These are phyloP conservation scores for Penicillium hordei DNA, from an alignment of 2,329 filamentous ascomycete genomes.

Conservation along the genomic window DNA sequence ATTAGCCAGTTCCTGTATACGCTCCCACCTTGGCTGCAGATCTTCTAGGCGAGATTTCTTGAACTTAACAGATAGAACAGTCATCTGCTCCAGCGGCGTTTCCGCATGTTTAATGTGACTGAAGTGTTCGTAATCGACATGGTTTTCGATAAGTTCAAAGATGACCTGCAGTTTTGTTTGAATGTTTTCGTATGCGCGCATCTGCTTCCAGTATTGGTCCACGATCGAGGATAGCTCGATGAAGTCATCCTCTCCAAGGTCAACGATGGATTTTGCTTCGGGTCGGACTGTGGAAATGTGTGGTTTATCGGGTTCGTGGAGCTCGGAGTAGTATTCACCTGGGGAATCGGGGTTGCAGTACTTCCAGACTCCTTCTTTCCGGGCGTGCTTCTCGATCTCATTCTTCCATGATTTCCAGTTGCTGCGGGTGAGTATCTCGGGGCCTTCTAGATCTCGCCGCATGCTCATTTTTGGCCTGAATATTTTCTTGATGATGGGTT, in stretches of 20 bases:
- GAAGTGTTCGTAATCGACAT: not conserved
- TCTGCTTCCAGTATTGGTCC: not conserved
- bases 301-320: not conserved
- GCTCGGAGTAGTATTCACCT: not conserved
- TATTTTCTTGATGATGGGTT: not conserved
- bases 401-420: not conserved
- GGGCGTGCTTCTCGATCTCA: not conserved
- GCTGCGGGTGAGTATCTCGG: not conserved
- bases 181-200: not conserved
- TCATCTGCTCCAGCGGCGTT: not conserved
- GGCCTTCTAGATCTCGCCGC: no score
- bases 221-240: conserved; percentile 1
- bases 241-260: not conserved
- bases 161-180: not conserved
- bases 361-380: not conserved
- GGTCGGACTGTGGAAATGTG: not conserved
- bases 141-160: not conserved
- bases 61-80: not conserved
- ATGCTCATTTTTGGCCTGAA: not conserved
- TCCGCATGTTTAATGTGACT: not conserved
- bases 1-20: not conserved
- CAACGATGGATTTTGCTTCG: not conserved
- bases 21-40: not conserved
- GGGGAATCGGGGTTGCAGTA: not conserved
- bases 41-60: not conserved